Base-by-base conservation (phyloP, 805 yeast genomes). In the Starmerella apis region DNA sequence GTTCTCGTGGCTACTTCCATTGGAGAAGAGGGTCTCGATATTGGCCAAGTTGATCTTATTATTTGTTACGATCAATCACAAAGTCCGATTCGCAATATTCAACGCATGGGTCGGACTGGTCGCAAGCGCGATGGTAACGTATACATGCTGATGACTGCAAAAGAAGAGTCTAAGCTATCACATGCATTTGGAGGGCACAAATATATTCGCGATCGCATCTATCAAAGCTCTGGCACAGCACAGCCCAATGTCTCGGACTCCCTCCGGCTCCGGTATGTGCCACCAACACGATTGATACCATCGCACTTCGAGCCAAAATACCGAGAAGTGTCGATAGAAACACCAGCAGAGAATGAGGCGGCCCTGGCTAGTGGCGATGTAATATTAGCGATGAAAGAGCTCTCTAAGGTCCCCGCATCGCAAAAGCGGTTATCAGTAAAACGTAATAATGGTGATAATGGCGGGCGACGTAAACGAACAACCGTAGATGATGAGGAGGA, bases 11-110 rank as follows among this genome's bases (percentile, higher is more conserved):
- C 97, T 4, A 92, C 99, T 0, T 87, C 96, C 0, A 90, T 92
- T 62, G 99, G 97, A 43, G 99, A 92, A 64, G 99, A 92, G 71
- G 99, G 99, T 41, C 73, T 92, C 56, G 98, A 92, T 70, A 94
- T 92, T 57, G 98, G 98, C 28, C 96, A 94, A 63, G 99, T 92
- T 47, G 98, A 92, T 65, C 64, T 92, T 59, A 90, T 92, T 57
- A 74, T 92, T 7, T 88, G 96, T 62, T 92, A 79, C 66, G 98
- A 92, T 61, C 85, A 95, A 0, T 87, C 96, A 0, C 74, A 87
- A 25, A 86, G 95, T 41, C 96, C 97, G 0, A 90, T 92, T 50
- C 85, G 94, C 52, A 87, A 84, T 58, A 76, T 92, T 36, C 99
- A 92, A 64, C 71, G 99, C 59, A 86, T 92, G 94, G 99, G 99